phyloP scores from a whole-genome alignment of 2,329 filamentous ascomycete species.

The Albifimbria verrucaria region DNA sequence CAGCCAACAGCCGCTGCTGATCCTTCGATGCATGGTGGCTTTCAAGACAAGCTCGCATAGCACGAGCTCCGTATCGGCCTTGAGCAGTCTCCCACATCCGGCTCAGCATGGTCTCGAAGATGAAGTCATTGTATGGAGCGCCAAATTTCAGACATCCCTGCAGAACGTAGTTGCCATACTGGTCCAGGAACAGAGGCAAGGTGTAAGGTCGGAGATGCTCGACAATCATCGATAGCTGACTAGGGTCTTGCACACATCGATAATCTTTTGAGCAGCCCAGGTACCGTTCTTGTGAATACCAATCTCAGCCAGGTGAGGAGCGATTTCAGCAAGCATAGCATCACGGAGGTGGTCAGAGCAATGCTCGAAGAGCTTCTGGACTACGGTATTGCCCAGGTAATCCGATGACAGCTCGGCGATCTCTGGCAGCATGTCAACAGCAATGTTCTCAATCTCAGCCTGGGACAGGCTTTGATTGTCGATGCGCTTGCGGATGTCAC shows the following conservation, averaged over 20 bases:
- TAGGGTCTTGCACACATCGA: constrained; percentile 85
- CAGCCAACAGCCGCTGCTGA: constrained; percentile 91
- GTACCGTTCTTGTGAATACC: constrained; percentile 99
- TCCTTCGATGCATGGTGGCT: constrained; percentile 94
- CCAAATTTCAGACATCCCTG: constrained; percentile 95
- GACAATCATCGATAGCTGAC: constrained; percentile 81
- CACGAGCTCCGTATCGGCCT: constrained; percentile 88
- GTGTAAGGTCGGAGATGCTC: constrained; percentile 82
- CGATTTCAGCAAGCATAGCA: constrained; percentile 84
- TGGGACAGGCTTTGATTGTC: constrained; percentile 88
- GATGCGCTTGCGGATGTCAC: constrained; percentile 95
- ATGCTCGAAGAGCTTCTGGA: constrained; percentile 96
- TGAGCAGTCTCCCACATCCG: constrained; percentile 92
- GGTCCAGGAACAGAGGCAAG: constrained; percentile 89
- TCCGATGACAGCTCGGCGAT: constrained; percentile 93
- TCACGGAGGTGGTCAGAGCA: constrained; percentile 89
- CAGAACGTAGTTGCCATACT: constrained; percentile 97
- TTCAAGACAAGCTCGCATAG: constrained; percentile 94
- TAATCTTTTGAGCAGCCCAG: constrained; percentile 99
- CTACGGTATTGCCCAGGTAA: constrained; percentile 98
- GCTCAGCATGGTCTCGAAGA: constrained; percentile 95
- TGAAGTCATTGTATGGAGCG: constrained; percentile 86
- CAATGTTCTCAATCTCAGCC: constrained; percentile 87
- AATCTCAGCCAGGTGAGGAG: constrained; percentile 91
- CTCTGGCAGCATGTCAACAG: constrained; percentile 91